phyloP scores from a whole-genome alignment of 2,329 filamentous ascomycete genomes.

The Aspergillus tanneri region DNA sequence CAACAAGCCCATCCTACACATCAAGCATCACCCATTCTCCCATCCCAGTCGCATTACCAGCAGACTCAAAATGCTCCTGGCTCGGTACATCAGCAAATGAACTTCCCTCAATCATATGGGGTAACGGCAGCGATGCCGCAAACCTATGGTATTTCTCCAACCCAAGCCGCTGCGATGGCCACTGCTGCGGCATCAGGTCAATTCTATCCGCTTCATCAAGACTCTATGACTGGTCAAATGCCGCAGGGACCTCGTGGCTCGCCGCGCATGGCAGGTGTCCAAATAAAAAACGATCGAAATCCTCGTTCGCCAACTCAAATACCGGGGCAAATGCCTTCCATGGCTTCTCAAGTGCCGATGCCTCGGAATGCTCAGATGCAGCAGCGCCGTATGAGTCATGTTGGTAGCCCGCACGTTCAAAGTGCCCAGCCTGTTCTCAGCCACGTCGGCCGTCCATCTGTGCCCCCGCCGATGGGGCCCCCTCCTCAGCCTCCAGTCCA shows the following conservation, averaged over 20 bases:
- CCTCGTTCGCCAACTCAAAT: constrained; percentile 76
- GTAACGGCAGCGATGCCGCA: constrained; percentile 72
- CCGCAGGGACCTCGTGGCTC: constrained; percentile 61
- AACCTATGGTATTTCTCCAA: constrained; percentile 73
- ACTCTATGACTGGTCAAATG: constrained; percentile 64
- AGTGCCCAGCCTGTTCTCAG: constrained; percentile 75
- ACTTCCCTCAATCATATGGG: constrained; percentile 76
- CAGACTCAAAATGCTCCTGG: constrained; percentile 61
- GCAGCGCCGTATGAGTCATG: constrained; percentile 70
- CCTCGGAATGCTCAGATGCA: constrained; percentile 59
- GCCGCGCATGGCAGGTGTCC: constrained; percentile 69
- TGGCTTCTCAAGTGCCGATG: constrained; percentile 50
- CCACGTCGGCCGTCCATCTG: constrained; percentile 58
- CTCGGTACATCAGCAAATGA: constrained; percentile 66
- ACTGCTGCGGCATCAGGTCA: constrained; percentile 89
- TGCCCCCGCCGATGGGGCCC: constrained; percentile 52
- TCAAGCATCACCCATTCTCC: constrained; percentile 76
- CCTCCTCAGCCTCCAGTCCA: constrained; percentile 60
- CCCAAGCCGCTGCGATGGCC: constrained; percentile 89
- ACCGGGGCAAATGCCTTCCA: constrained; percentile 56
- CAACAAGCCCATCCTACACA: constrained; percentile 58
- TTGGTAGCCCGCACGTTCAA: constrained; percentile 71
- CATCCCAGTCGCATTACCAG: constrained; percentile 70
- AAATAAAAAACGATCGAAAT: constrained; percentile 70
- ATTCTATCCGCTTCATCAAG: constrained; percentile 71